Percentiles rank a stretch among this genome's conserved stretches.
Conservation (phyloP, 1,284 basidiomycete genomes). For the Tausonia pullulans region DNA sequence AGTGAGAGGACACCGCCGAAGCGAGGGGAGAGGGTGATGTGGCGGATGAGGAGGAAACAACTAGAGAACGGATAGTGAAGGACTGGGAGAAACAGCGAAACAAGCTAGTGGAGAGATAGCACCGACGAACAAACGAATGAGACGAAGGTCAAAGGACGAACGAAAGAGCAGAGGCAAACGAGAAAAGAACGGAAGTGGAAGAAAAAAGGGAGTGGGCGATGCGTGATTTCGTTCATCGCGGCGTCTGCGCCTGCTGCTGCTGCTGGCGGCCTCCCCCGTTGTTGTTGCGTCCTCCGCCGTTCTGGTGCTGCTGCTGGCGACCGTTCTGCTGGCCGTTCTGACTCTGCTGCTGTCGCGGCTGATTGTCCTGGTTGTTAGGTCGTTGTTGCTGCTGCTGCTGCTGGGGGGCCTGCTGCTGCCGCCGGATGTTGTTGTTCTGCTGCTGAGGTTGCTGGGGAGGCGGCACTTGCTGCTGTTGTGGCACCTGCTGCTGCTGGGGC, state of each 20-base stretch:
- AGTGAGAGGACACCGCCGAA: too few relatives aligned
- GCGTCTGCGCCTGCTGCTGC: neutral
- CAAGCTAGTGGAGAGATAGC: neutral
- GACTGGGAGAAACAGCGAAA: neutral
- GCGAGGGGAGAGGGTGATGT: too few relatives aligned
- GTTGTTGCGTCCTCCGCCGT: too few relatives aligned
- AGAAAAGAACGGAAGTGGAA: neutral
- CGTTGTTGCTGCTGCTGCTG: constrained; percentile 7
- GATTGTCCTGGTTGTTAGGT: constrained; percentile 4
- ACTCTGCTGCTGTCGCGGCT: neutral
- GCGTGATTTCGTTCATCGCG: neutral
- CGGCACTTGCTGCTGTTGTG: constrained; percentile 14
- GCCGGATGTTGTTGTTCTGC: constrained; percentile 6
- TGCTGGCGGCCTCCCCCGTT: neutral
- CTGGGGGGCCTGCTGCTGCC: constrained; percentile 9
- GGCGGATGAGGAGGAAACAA: too few relatives aligned
- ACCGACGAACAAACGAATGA: neutral
- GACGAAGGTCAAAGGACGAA: neutral
- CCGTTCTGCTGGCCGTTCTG: constrained; percentile 4
- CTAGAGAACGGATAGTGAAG: too few relatives aligned
- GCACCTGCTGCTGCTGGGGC: constrained; percentile 15
- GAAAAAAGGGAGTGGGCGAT: neutral
- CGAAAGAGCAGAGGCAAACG: neutral
- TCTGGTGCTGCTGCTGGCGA: constrained; percentile 5
- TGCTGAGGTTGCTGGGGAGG: constrained; percentile 15